Conservation (phyloP, 2,329 filamentous ascomycete genomes). For the Colletotrichum cuscutae region DNA sequence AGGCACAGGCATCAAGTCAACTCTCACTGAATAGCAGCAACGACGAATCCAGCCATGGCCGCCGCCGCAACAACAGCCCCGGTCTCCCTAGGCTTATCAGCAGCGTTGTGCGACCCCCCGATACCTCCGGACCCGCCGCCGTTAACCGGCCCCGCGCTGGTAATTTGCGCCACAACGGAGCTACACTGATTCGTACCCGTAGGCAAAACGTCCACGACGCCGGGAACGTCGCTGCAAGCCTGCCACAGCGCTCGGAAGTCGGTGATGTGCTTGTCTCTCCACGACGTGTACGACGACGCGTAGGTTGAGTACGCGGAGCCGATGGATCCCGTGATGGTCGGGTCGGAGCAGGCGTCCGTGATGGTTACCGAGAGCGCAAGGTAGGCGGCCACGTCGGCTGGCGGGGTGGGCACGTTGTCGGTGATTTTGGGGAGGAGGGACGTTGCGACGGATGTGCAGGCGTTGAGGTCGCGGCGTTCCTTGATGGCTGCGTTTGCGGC, state of each 20-base stretch:
- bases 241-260: constrained; percentile 37
- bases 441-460: constrained; percentile 35
- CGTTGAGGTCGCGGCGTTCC: constrained; percentile 24
- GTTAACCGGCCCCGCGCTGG: constrained; percentile 21
- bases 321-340: constrained; percentile 41
- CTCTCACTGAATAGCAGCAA: constrained; percentile 11
- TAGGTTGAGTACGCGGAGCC: constrained; percentile 41
- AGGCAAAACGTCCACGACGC: constrained; percentile 20
- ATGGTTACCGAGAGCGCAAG: constrained; percentile 37
- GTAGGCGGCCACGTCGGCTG: constrained; percentile 35
- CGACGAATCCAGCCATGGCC: constrained; percentile 19
- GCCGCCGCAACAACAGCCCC: constrained; percentile 22
- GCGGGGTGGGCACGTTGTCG: constrained; percentile 37
- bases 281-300: constrained; percentile 37
- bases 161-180: constrained; percentile 29
- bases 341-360: constrained; percentile 40
- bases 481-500: background rate
- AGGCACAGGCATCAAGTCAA: no score
- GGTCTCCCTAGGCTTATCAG: constrained; percentile 16
- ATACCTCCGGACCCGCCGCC: background rate
- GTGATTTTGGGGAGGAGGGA: constrained; percentile 37
- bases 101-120: background rate
- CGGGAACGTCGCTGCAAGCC: constrained; percentile 44
- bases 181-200: constrained; percentile 22
- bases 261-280: constrained; percentile 36